These are phyloP conservation scores for Malus domestica DNA, from an alignment of 306 rosid genomes.

Conservation along the genomic window DNA sequence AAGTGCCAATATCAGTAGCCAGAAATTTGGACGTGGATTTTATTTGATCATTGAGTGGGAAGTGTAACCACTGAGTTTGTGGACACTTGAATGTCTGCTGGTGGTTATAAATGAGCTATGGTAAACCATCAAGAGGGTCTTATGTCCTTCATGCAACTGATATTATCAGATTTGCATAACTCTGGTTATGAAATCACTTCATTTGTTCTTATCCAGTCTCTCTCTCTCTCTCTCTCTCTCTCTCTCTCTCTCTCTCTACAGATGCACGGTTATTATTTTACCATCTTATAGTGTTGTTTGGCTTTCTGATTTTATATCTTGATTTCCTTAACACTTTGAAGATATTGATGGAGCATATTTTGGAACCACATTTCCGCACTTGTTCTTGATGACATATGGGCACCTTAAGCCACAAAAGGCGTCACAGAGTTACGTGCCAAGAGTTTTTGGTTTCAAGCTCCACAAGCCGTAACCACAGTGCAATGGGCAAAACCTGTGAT, in stretches of 20 bases:
- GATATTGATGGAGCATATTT: constrained; percentile 89
- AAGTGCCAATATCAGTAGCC: neutral
- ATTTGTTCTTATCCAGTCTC: neutral
- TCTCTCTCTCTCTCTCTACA: neutral
- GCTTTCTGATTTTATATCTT: neutral
- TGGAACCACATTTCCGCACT: constrained; percentile 77
- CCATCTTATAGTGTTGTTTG: neutral
- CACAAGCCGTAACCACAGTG: constrained; percentile 50
- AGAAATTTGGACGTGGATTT: neutral
- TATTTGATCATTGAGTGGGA: neutral
- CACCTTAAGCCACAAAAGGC: constrained; percentile 75
- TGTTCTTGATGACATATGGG: constrained; percentile 75
- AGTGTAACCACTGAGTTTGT: neutral
- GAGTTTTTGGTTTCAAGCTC: constrained; percentile 81
- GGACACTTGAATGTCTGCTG: neutral
- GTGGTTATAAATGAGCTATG: neutral
- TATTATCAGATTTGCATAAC: neutral
- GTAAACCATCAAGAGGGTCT: neutral
- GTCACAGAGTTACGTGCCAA: constrained; percentile 58
- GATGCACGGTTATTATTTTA: neutral
- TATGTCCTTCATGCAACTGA: neutral
- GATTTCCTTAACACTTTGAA: constrained; percentile 38
- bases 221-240: neutral
- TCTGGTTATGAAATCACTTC: neutral
- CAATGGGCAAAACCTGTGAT: constrained; percentile 8